A percentile compares a stretch with the other conserved stretches of the same genome.
These are phyloP conservation scores for Rhodamnia argentea DNA, from an alignment of 345 rosid genomes.

Conservation along the genomic window DNA sequence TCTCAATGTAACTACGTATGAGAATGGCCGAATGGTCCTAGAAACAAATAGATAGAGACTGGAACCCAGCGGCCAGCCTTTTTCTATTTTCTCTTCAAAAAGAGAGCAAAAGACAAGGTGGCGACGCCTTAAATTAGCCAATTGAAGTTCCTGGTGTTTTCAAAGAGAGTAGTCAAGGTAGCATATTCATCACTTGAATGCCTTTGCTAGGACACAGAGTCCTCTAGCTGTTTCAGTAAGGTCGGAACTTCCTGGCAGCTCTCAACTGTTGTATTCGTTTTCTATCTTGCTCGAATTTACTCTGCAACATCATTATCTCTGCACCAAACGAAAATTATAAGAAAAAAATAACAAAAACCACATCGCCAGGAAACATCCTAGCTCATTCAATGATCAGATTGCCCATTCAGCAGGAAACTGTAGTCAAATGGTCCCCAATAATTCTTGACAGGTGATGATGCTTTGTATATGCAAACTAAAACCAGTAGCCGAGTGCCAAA, in stretches of 20 bases:
- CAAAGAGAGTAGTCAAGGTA: not conserved
- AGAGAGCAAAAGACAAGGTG: not conserved
- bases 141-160: not conserved
- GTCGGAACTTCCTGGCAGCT: constrained; percentile 87
- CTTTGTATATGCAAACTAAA: not conserved
- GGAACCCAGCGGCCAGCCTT: not conserved
- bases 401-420: not conserved
- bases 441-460: not conserved
- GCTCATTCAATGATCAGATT: not conserved
- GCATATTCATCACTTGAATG: not conserved
- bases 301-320: constrained; percentile 75
- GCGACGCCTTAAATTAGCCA: not conserved
- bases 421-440: not conserved
- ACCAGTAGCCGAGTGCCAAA: not conserved
- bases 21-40: not conserved
- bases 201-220: not conserved
- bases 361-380: not conserved
- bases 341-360: not conserved
- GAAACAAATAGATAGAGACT: not conserved
- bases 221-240: constrained; percentile 30
- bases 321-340: constrained; percentile 8
- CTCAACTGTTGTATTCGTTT: constrained; percentile 81
- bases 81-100: not conserved
- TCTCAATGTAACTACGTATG: not conserved
- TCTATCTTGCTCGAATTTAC: constrained; percentile 85